These are phyloP conservation scores for Mollisia scopiformis DNA, from an alignment of 2,329 filamentous ascomycete genomes.

Conservation along the genomic window DNA sequence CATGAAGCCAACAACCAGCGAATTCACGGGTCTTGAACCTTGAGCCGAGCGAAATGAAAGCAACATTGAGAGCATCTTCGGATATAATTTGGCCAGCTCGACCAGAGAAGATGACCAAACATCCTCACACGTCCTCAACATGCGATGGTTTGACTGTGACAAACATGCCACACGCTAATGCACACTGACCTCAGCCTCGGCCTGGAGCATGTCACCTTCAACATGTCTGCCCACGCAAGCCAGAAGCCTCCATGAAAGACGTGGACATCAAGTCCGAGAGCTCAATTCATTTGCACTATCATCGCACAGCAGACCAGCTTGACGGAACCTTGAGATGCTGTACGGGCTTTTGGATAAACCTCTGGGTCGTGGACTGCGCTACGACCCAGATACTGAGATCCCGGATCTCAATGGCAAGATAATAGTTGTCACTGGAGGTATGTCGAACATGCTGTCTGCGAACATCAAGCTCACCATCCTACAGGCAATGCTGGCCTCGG, in stretches of 20 bases:
- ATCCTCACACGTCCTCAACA: not conserved
- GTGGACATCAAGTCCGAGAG: not conserved
- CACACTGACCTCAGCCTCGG: not conserved
- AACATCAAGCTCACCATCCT: not conserved
- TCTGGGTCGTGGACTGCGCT: conserved; percentile 9
- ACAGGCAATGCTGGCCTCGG: conserved; percentile 47
- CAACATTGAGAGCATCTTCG: not conserved
- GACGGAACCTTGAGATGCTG: conserved; percentile 11
- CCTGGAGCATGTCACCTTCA: not conserved
- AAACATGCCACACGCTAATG: not conserved
- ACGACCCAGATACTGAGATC: conserved; percentile 36
- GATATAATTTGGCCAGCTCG: not conserved
- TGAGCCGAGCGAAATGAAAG: no score
- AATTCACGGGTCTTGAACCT: no score
- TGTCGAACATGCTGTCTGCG: not conserved
- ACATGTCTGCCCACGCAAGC: not conserved
- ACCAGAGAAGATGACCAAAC: not conserved
- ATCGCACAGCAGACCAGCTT: not conserved
- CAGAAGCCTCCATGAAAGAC: not conserved
- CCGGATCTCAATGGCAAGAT: conserved; percentile 44
- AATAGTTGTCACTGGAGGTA: conserved; percentile 50
- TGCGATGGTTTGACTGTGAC: not conserved
- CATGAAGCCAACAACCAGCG: not conserved
- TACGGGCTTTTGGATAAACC: conserved; percentile 18
- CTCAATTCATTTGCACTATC: not conserved